Conservation (phyloP, 306 rosid genomes). For the Rubus parviflorus region DNA sequence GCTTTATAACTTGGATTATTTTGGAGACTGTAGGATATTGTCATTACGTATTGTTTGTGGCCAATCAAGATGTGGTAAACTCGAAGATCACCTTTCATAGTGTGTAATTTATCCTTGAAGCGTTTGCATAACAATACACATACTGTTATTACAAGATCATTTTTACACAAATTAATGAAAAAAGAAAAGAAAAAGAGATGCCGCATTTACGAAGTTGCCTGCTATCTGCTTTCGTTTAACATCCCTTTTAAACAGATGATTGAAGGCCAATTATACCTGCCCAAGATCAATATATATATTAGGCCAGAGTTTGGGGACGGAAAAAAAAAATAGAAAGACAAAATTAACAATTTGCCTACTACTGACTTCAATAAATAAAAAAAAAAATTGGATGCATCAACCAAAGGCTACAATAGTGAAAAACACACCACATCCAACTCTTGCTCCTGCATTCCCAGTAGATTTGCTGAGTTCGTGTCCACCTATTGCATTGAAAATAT, state of each 20-base stretch:
- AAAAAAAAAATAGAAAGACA: not conserved
- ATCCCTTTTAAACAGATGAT: conserved; percentile 50
- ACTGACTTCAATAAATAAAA: not conserved
- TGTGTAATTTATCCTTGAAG: not conserved
- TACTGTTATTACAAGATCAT: not conserved
- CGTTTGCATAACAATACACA: not conserved
- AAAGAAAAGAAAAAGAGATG: not conserved
- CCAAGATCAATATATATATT: conserved; percentile 20
- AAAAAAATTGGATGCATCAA: conserved; percentile 4
- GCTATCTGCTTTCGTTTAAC: not conserved
- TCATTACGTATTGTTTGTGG: too few species aligned
- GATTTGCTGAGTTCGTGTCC: conserved; percentile 82
- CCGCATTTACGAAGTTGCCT: not conserved
- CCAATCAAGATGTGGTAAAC: too few species aligned
- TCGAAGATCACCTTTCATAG: too few species aligned
- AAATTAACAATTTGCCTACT: not conserved
- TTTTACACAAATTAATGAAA: not conserved
- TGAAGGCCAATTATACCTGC: conserved; percentile 83
- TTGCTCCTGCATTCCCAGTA: conserved; percentile 90
- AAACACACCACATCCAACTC: conserved; percentile 72
- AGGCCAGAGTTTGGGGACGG: not conserved
- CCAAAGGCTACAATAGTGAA: conserved; percentile 22
- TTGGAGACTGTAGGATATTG: too few species aligned
- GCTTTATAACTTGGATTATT: too few species aligned
- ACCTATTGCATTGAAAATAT: conserved; percentile 40